A percentile compares a stretch with the other conserved stretches of the same genome.
Evolutionary conservation across 148 eudicot species (phyloP).

Genomic region (Rhododendron griersonianum): DNA sequence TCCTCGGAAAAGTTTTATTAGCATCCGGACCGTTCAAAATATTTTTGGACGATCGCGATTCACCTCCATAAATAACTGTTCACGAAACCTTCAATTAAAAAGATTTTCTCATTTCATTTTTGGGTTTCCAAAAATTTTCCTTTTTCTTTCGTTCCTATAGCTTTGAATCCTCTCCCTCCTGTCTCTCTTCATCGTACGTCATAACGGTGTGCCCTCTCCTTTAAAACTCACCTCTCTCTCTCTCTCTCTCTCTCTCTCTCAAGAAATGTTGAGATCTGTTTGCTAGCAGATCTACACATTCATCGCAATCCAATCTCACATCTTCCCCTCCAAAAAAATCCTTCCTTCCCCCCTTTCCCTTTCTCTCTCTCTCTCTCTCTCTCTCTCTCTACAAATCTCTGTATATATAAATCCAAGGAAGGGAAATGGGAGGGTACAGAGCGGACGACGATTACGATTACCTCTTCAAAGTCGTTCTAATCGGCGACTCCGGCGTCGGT

Average conservation of each 20-base stretch:
- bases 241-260: not conserved
- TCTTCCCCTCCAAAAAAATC: not conserved
- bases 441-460: constrained; percentile 66
- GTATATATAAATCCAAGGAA: not conserved
- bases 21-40: rapidly evolving
- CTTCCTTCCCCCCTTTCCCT: not conserved
- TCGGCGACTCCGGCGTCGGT: constrained; percentile 65
- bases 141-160: not conserved
- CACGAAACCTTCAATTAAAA: too few species aligned
- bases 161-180: not conserved
- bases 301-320: not conserved
- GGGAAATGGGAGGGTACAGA: constrained; percentile 41
- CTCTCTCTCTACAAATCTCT: not conserved
- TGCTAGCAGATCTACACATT: not conserved
- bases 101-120: too few species aligned
- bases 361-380: not conserved
- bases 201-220: not conserved
- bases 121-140: too few species aligned
- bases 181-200: not conserved
- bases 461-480: constrained; percentile 54
- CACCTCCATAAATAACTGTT: too few species aligned
- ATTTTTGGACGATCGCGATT: too few species aligned
- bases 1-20: too few species aligned
- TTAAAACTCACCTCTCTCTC: not conserved
- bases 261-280: not conserved